Evolutionary conservation across 306 rosid genomes (phyloP).

Genomic region (Dryas drummondii): DNA sequence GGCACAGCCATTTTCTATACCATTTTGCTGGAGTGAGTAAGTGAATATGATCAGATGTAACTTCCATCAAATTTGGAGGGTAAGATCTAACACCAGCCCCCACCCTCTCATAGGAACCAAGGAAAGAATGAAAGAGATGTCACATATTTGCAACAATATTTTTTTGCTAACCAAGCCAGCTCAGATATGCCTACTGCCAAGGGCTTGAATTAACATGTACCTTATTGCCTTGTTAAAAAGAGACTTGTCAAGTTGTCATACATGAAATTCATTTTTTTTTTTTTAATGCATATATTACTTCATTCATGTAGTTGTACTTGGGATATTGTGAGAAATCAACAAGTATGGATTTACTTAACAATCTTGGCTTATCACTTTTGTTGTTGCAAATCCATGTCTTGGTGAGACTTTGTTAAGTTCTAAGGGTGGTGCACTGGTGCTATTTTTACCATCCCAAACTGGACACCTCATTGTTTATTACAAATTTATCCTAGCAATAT

Average conservation of each 20-base stretch:
- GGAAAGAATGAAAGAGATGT: background rate
- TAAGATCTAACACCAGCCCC: slow-evolving; percentile 6
- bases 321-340: background rate
- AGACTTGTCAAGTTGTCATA: background rate
- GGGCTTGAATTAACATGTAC: background rate
- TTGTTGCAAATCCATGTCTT: background rate
- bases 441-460: too few relatives aligned
- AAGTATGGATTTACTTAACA: background rate
- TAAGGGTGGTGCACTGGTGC: background rate
- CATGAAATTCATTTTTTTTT: background rate
- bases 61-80: background rate
- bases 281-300: background rate
- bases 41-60: background rate
- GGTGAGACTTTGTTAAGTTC: background rate
- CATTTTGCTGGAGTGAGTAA: background rate
- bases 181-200: background rate
- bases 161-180: slow-evolving; percentile 3
- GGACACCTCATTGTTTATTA: too few relatives aligned
- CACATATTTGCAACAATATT: background rate
- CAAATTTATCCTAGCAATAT: too few relatives aligned
- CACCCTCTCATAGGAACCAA: background rate
- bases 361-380: background rate
- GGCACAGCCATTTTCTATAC: background rate
- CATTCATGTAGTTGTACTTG: background rate
- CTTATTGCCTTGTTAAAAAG: background rate